phyloP scores from a whole-genome alignment of 345 rosid species.

The Carallia brachiata region DNA sequence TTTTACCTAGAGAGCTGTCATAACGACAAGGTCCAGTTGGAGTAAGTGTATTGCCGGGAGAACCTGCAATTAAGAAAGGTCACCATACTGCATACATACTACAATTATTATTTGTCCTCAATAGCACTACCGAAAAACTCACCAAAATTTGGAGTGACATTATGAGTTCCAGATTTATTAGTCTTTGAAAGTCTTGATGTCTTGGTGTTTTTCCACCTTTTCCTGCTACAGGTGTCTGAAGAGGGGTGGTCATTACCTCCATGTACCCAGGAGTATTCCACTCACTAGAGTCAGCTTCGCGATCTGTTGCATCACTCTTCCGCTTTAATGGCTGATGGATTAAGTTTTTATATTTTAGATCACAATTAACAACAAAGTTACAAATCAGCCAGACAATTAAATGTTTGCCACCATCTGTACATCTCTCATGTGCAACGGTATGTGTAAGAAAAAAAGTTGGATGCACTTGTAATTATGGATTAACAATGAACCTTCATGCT shows the following conservation, averaged over 20 bases:
- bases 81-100: slow-evolving; percentile 12
- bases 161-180: slow-evolving; percentile 58
- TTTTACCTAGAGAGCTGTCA: slow-evolving; percentile 91
- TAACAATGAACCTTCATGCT: too few species aligned
- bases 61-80: slow-evolving; percentile 60
- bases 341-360: slow-evolving; percentile 11
- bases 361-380: slow-evolving; percentile 12
- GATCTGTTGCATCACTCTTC: slow-evolving; percentile 61
- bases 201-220: slow-evolving; percentile 68
- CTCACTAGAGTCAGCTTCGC: slow-evolving; percentile 53
- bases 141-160: slow-evolving; percentile 68
- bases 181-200: slow-evolving; percentile 57
- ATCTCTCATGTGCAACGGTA: too few species aligned
- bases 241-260: slow-evolving; percentile 47
- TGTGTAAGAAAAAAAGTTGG: too few species aligned
- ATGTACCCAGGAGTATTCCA: slow-evolving; percentile 45
- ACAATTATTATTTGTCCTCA: background rate
- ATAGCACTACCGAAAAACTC: slow-evolving; percentile 13
- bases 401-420: too few species aligned
- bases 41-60: slow-evolving; percentile 70
- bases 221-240: slow-evolving; percentile 73
- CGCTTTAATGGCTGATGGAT: slow-evolving; percentile 62
- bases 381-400: too few species aligned
- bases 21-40: slow-evolving; percentile 90
- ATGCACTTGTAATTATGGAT: too few species aligned